These are phyloP conservation scores for Coffea humblotiana DNA, from an alignment of 305 asterid species.

Conservation along the genomic window DNA sequence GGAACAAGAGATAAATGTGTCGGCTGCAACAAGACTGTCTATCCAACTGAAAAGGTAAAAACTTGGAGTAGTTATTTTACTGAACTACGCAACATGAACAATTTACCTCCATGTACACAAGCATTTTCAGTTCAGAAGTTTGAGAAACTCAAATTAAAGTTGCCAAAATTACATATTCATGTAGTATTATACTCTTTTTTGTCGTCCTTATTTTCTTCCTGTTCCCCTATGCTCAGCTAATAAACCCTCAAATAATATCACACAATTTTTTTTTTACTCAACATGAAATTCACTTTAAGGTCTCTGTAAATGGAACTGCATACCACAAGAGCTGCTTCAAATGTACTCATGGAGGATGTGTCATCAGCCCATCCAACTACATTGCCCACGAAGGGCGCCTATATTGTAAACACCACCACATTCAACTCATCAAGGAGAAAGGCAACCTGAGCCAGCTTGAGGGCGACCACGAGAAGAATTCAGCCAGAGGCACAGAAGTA, in stretches of 20 bases:
- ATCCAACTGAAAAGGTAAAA: slow-evolving; percentile 91
- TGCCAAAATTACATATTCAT: background rate
- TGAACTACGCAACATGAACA: background rate
- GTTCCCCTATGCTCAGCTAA: background rate
- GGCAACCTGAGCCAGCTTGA: slow-evolving; percentile 98
- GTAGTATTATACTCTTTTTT: background rate
- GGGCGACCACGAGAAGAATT: slow-evolving; percentile 54
- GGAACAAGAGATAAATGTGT: slow-evolving; percentile 94
- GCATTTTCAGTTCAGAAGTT: background rate
- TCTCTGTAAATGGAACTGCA: slow-evolving; percentile 83
- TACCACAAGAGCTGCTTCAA: slow-evolving; percentile 98
- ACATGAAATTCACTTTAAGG: slow-evolving; percentile 40
- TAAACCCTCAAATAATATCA: background rate
- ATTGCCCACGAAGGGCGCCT: slow-evolving; percentile 92
- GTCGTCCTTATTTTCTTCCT: background rate
- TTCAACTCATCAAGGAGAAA: slow-evolving; percentile 95
- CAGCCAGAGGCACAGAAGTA: slow-evolving; percentile 27
- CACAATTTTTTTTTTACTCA: background rate
- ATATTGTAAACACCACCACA: slow-evolving; percentile 97
- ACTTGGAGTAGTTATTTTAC: background rate
- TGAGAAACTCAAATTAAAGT: background rate
- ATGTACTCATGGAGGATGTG: slow-evolving; percentile 94
- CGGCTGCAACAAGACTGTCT: slow-evolving; percentile 81
- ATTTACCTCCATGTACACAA: background rate
- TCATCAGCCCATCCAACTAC: slow-evolving; percentile 92